Base-by-base conservation (phyloP, 208 protist species). In the Acanthamoeba royreba region DNA sequence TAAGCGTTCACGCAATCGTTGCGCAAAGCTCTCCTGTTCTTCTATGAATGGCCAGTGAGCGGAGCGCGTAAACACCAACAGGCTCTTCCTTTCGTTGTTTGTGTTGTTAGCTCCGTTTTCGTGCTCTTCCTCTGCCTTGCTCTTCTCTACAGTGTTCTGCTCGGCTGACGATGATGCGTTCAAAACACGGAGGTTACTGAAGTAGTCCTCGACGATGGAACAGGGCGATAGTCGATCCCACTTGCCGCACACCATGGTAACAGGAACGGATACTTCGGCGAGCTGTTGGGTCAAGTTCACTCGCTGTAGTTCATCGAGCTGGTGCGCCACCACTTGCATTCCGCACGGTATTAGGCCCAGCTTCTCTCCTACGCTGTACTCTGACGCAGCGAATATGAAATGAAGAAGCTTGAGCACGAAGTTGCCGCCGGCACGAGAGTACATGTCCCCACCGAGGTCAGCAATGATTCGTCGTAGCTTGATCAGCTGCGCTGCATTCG, bases 11-110 rank as follows among this genome's bases (percentile, higher is more conserved):
- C 72, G 72, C 43, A 83, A 8, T 0, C 42, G 72, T 52, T 47
- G 4, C n/a, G 22, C n/a, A 42, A 83, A 83, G 42, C 13, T 53
- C 8, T 49, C 72, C 9, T 15, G n/a, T 19, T 83, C 72, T 31
- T 83, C 72, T 25, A 83, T 83, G 72, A 83, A 83, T n/a, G 72
- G 72, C 72, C 72, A 83, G 72, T 83, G 72, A 4, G 72, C 72
- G 0, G 72, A 83, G 5, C 53, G 4, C 25, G 4, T 31, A 11
- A 83, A 83, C 7, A 83, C 43, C 25, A 83, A 17, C 25, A 83
- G n/a, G 55, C 8, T 63, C 66, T 77, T 38, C 35, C 22, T 8
- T 45, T 11, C 38, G 13, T 5, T 5, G 35, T 4, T 38, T 4
- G 31, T 25, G 66, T 8, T 31, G 40, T 58, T 22, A 13, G 49